These are phyloP conservation scores for Cydonia oblonga DNA, from an alignment of 331 rosid species.

Conservation along the genomic window DNA sequence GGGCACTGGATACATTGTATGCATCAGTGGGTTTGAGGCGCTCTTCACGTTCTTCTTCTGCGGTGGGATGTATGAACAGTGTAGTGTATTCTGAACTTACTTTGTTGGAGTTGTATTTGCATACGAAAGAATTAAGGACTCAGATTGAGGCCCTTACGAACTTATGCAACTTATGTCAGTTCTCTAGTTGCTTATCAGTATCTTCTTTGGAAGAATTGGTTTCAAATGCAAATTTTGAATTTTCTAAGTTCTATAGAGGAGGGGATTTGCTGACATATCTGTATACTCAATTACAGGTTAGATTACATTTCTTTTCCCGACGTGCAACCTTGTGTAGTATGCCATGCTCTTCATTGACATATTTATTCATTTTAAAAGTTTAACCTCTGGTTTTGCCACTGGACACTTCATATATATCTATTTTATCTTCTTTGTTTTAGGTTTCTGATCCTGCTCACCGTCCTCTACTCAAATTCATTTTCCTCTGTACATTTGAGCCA, in stretches of 20 bases:
- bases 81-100: slow-evolving; percentile 69
- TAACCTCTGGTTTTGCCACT: neutral
- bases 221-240: slow-evolving; percentile 35
- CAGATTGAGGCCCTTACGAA: slow-evolving; percentile 66
- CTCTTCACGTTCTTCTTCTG: slow-evolving; percentile 23
- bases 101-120: slow-evolving; percentile 69
- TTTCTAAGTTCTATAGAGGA: slow-evolving; percentile 57
- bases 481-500: slow-evolving; percentile 84
- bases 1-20: slow-evolving; percentile 54
- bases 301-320: slow-evolving; percentile 3
- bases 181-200: slow-evolving; percentile 32
- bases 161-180: slow-evolving; percentile 47
- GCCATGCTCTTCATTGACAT: neutral
- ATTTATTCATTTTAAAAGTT: neutral
- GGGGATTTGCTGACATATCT: slow-evolving; percentile 68
- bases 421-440: slow-evolving; percentile 26
- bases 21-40: slow-evolving; percentile 54
- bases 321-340: neutral
- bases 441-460: slow-evolving; percentile 86
- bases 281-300: slow-evolving; percentile 69
- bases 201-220: slow-evolving; percentile 40
- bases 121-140: slow-evolving; percentile 54
- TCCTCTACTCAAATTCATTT: slow-evolving; percentile 67
- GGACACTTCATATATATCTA: neutral
- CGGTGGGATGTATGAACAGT: slow-evolving; percentile 54